Evolutionary conservation across 345 rosid genomes (phyloP).

Genomic region (Syzygium grande): DNA sequence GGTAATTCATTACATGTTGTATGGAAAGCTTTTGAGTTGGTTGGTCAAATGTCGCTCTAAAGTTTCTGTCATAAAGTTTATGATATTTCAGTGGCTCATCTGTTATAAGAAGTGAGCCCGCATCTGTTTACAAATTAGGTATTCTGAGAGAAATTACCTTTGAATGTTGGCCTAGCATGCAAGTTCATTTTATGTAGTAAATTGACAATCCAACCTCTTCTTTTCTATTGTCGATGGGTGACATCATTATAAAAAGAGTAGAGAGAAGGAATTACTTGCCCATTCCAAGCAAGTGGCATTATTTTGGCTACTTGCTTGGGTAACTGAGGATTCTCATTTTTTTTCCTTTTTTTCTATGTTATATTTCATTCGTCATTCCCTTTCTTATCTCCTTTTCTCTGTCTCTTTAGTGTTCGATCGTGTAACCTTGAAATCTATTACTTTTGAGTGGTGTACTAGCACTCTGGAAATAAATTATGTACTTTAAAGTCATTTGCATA

Average conservation of each 20-base stretch:
- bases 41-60: background rate
- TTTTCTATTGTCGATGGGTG: background rate
- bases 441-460: background rate
- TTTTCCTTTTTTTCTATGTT: background rate
- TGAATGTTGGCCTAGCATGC: background rate
- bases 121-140: background rate
- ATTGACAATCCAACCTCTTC: background rate
- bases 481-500: background rate
- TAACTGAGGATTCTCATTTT: background rate
- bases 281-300: background rate
- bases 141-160: background rate
- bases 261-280: background rate
- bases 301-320: background rate
- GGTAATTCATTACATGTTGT: conserved; percentile 27
- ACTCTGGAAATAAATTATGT: background rate
- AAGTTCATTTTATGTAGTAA: background rate
- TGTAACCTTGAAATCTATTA: background rate
- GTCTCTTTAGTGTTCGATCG: background rate
- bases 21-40: background rate
- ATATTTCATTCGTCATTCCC: background rate
- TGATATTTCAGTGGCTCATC: background rate
- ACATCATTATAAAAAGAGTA: background rate
- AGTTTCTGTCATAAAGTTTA: background rate
- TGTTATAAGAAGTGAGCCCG: background rate
- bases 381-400: background rate